phyloP scores from a whole-genome alignment of 1,139 yeast species.

The Yarrowia galli region DNA sequence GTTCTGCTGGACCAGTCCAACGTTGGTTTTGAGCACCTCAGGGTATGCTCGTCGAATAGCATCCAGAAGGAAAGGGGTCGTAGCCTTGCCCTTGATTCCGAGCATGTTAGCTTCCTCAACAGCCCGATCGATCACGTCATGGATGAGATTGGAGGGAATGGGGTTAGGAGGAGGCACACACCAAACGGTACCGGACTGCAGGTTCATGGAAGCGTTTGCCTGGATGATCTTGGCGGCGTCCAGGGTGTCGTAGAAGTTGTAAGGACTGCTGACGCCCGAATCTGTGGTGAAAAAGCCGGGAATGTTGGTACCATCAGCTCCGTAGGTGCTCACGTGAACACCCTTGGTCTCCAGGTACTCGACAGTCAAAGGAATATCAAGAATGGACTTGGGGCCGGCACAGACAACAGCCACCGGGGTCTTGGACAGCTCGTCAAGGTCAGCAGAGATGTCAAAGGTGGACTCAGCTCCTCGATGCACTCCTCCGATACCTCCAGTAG shows the following conservation, averaged over 20 bases:
- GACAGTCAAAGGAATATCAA: conserved; percentile 81
- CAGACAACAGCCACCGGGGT: conserved; percentile 90
- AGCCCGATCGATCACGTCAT: conserved; percentile 65
- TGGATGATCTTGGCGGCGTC: conserved; percentile 70
- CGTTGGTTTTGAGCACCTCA: conserved; percentile 67
- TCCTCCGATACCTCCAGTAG: conserved; percentile 95
- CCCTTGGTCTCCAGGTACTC: conserved; percentile 92
- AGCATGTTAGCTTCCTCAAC: conserved; percentile 60
- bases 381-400: conserved; percentile 87
- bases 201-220: conserved; percentile 60
- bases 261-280: conserved; percentile 75
- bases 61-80: conserved; percentile 78
- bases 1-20: conserved; percentile 78
- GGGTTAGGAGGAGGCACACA: conserved; percentile 83
- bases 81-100: conserved; percentile 71
- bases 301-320: conserved; percentile 60
- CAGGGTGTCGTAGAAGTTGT: conserved; percentile 58
- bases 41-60: conserved; percentile 58
- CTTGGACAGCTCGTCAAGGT: conserved; percentile 79
- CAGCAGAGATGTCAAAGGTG: conserved; percentile 86
- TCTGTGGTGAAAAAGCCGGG: conserved; percentile 87
- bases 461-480: conserved; percentile 80
- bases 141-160: conserved; percentile 63
- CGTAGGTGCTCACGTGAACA: conserved; percentile 59
- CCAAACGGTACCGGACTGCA: conserved; percentile 73